These are phyloP conservation scores for Hylodesmum podocarpum DNA, from an alignment of 306 rosid genomes.

Conservation along the genomic window DNA sequence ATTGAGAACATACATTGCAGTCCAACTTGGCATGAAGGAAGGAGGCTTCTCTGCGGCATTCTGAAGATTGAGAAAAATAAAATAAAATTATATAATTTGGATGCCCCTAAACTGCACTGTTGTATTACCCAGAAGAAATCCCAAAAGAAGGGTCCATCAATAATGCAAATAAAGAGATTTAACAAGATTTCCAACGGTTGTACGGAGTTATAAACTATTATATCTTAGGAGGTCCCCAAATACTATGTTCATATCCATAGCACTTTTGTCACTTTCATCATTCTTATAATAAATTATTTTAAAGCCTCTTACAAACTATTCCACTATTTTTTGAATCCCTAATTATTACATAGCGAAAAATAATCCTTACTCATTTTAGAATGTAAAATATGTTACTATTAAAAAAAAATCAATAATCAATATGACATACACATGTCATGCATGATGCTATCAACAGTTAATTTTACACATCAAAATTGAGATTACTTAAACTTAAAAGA, in stretches of 20 bases:
- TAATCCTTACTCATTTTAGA: not conserved
- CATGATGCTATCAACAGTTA: no score
- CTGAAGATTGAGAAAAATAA: conserved; percentile 32
- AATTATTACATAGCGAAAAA: not conserved
- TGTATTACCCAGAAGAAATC: not conserved
- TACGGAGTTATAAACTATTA: not conserved
- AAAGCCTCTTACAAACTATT: not conserved
- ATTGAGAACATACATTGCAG: conserved; percentile 68
- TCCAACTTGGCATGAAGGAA: conserved; percentile 77
- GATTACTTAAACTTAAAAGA: not conserved
- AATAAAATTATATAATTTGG: not conserved
- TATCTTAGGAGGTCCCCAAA: conserved; percentile 10
- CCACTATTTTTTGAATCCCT: not conserved
- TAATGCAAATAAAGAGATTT: conserved; percentile 8
- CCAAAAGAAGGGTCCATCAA: not conserved
- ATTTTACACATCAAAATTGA: not conserved
- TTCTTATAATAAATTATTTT: not conserved
- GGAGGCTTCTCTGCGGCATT: conserved; percentile 98
- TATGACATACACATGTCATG: no score
- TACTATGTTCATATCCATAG: not conserved
- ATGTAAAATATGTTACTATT: no score
- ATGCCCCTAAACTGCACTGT: conserved; percentile 1
- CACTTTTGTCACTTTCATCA: not conserved
- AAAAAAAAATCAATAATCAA: no score
- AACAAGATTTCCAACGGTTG: conserved; percentile 2